These are phyloP conservation scores for Coprinopsis cinerea DNA, from an alignment of 768 basidiomycete genomes.

Conservation along the genomic window DNA sequence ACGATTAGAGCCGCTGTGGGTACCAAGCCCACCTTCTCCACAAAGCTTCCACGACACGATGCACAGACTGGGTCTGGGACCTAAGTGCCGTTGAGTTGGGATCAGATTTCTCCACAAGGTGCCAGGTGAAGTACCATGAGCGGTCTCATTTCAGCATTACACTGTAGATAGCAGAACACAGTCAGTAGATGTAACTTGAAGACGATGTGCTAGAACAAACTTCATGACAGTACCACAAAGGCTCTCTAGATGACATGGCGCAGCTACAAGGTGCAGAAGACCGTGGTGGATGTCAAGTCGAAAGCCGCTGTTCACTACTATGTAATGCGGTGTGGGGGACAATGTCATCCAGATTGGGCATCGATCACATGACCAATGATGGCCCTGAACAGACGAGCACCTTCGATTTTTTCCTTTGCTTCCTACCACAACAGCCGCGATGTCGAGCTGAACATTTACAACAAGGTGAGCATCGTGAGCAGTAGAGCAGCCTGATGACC, in stretches of 20 bases:
- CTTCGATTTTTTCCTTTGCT: not conserved
- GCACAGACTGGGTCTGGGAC: slow-evolving; percentile 80
- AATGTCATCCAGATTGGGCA: slow-evolving; percentile 3
- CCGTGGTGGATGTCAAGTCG: slow-evolving; percentile 4
- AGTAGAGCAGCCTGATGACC: slow-evolving; percentile 32
- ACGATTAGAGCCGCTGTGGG: slow-evolving; percentile 10
- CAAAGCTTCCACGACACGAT: slow-evolving; percentile 75
- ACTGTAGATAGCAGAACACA: slow-evolving; percentile 39
- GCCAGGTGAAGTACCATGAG: slow-evolving; percentile 54
- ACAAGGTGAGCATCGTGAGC: slow-evolving; percentile 19
- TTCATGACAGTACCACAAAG: slow-evolving; percentile 77
- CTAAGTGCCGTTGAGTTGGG: slow-evolving; percentile 30
- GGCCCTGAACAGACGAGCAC: too few species aligned
- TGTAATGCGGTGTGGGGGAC: not conserved
- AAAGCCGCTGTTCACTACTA: slow-evolving; percentile 1
- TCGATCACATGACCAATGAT: too few species aligned
- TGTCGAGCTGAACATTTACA: too few species aligned
- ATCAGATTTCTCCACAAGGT: slow-evolving; percentile 4
- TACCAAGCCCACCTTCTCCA: slow-evolving; percentile 57
- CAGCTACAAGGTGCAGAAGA: slow-evolving; percentile 8
- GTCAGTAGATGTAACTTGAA: slow-evolving; percentile 3
- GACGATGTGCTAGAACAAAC: slow-evolving; percentile 28
- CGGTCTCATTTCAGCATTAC: slow-evolving; percentile 83
- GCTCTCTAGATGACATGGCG: slow-evolving; percentile 63
- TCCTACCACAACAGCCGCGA: too few species aligned